A percentile compares a stretch with the other conserved stretches of the same genome.
phyloP scores from a whole-genome alignment of 1,284 basidiomycete species.

The Porphyrellus sp. region DNA sequence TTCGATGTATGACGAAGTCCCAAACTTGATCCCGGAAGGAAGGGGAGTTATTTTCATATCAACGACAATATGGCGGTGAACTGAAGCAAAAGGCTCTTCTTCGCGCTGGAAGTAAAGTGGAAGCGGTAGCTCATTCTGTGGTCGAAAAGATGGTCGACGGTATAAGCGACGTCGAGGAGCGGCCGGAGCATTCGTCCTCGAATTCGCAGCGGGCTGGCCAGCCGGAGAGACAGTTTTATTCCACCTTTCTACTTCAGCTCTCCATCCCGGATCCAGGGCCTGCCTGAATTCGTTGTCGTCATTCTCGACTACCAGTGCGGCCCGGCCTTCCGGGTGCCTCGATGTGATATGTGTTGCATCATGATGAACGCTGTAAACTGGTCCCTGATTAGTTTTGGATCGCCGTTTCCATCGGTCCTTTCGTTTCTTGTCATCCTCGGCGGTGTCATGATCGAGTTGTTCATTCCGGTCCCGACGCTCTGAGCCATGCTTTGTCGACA shows the following conservation, averaged over 20 bases:
- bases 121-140: constrained; percentile 13
- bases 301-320: constrained; percentile 33
- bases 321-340: constrained; percentile 19
- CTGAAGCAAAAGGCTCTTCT: constrained; percentile 1
- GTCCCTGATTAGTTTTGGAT: constrained; percentile 9
- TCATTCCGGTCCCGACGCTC: constrained; percentile 3
- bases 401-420: constrained; percentile 16
- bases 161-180: constrained; percentile 14
- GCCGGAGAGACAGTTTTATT: constrained; percentile 23
- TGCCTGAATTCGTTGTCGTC: constrained; percentile 43
- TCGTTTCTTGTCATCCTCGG: constrained; percentile 8
- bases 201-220: constrained; percentile 11
- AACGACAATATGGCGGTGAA: constrained; percentile 32
- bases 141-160: constrained; percentile 16
- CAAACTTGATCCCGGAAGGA: constrained; percentile 50
- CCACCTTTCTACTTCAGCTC: constrained; percentile 34
- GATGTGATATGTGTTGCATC: constrained; percentile 29
- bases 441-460: constrained; percentile 1
- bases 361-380: constrained; percentile 27
- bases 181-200: background rate
- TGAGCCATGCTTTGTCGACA: constrained; percentile 7
- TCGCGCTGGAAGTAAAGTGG: constrained; percentile 17
- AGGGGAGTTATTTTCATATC: constrained; percentile 53
- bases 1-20: constrained; percentile 48
- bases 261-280: constrained; percentile 44